Percentiles rank a stretch among this genome's conserved stretches.
Evolutionary conservation across 805 yeast genomes (phyloP).

Genomic region (Candida hungchunana): DNA sequence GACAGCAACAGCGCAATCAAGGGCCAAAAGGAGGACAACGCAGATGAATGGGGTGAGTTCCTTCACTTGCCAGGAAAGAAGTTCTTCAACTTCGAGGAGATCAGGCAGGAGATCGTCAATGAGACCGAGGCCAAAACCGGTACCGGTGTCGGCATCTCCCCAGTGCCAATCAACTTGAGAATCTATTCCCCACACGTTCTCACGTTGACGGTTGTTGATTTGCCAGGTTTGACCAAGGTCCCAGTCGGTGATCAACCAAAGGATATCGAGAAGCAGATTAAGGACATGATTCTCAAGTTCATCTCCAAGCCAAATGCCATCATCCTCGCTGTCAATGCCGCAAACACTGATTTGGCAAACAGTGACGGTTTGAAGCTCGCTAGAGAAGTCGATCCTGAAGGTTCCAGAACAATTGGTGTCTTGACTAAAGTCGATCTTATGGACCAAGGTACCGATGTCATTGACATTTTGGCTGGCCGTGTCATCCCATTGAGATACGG

Average conservation of each 20-base stretch:
- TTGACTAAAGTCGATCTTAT: conserved; percentile 93
- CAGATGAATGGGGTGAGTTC: conserved; percentile 96
- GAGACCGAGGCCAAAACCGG: conserved; percentile 87
- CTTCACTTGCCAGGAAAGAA: conserved; percentile 86
- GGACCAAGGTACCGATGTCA: conserved; percentile 97
- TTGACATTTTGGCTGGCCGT: conserved; percentile 91
- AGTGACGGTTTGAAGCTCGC: conserved; percentile 95
- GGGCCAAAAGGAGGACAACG: conserved; percentile 59
- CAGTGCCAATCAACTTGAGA: conserved; percentile 89
- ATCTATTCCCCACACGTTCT: conserved; percentile 92
- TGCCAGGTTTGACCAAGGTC: conserved; percentile 96
- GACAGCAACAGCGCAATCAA: conserved; percentile 38
- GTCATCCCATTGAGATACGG: conserved; percentile 94
- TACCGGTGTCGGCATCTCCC: conserved; percentile 81
- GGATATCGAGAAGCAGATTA: conserved; percentile 91
- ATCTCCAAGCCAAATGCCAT: conserved; percentile 95
- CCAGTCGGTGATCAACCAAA: conserved; percentile 99
- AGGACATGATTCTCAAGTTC: conserved; percentile 88
- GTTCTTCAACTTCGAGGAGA: conserved; percentile 82
- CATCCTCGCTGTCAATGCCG: conserved; percentile 90
- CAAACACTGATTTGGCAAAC: conserved; percentile 95
- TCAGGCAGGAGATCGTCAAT: conserved; percentile 83
- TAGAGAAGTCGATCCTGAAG: conserved; percentile 97
- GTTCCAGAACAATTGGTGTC: conserved; percentile 93
- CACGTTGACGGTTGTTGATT: conserved; percentile 89